Evolutionary conservation across 495 filamentous ascomycete genomes (phyloP).

Genomic region (Neurospora africana): DNA sequence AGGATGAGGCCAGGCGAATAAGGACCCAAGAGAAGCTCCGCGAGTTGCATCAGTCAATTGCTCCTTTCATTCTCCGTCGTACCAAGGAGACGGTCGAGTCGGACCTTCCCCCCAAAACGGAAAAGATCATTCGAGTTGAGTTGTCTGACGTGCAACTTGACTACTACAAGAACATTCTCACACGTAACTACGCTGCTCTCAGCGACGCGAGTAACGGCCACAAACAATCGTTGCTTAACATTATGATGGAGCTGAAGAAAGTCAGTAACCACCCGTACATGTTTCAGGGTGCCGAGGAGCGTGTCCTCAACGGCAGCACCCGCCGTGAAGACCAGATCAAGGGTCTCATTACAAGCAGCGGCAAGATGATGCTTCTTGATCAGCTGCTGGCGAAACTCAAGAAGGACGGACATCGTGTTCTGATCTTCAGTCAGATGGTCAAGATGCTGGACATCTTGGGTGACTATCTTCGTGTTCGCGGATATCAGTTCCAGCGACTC

Average conservation of each 20-base stretch:
- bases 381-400: conserved; percentile 84
- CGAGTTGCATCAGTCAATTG: conserved; percentile 63
- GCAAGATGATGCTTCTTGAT: conserved; percentile 98
- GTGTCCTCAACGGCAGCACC: conserved; percentile 62
- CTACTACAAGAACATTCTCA: conserved; percentile 98
- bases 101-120: conserved; percentile 88
- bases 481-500: conserved; percentile 84
- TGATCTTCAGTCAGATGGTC: conserved; percentile 99
- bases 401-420: conserved; percentile 81
- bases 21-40: conserved; percentile 34
- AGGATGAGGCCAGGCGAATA: conserved; percentile 26
- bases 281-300: conserved; percentile 87
- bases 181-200: conserved; percentile 88
- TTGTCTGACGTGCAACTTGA: conserved; percentile 91
- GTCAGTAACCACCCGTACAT: conserved; percentile 97
- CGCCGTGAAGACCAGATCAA: conserved; percentile 82
- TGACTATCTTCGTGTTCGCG: conserved; percentile 82
- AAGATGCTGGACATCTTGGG: conserved; percentile 94
- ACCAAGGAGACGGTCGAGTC: conserved; percentile 96
- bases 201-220: conserved; percentile 79
- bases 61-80: conserved; percentile 88
- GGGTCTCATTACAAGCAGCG: conserved; percentile 86
- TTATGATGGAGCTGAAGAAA: conserved; percentile 99
- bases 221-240: conserved; percentile 92
- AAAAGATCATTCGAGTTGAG: conserved; percentile 97